Evolutionary conservation across 2,329 filamentous ascomycete species (phyloP).

Genomic region (Geosmithia flava): DNA sequence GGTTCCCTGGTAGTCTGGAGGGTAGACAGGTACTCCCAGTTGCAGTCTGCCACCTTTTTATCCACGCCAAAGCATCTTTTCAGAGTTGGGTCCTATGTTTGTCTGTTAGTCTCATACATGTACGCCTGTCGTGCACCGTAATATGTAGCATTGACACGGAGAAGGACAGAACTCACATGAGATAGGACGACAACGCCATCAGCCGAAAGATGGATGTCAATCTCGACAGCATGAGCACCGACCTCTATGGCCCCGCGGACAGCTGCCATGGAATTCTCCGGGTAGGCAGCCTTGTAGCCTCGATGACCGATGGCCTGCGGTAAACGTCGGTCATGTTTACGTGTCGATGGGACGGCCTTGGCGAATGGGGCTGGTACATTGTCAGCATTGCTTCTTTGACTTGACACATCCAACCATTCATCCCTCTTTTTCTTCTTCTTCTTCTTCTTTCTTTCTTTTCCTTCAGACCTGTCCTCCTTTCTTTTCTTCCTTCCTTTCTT

Average conservation of each 20-base stretch:
- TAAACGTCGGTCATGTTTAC: slow-evolving; percentile 18
- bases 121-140: too few species aligned
- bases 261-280: slow-evolving; percentile 77
- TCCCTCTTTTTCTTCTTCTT: neutral
- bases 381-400: too few species aligned
- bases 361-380: slow-evolving; percentile 23
- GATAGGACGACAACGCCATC: slow-evolving; percentile 79
- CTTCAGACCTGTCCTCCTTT: too few species aligned
- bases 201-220: slow-evolving; percentile 70
- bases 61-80: slow-evolving; percentile 73
- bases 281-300: slow-evolving; percentile 63
- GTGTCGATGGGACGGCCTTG: slow-evolving; percentile 14
- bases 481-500: neutral
- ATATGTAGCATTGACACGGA: neutral
- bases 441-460: neutral
- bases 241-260: slow-evolving; percentile 63
- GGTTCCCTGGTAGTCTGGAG: slow-evolving; percentile 57
- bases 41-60: slow-evolving; percentile 59
- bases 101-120: neutral
- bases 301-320: slow-evolving; percentile 70
- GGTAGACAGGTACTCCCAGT: slow-evolving; percentile 60
- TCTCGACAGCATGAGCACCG: slow-evolving; percentile 75
- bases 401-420: too few species aligned
- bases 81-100: slow-evolving; percentile 54
- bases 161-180: slow-evolving; percentile 40